Evolutionary conservation across 192 early-diverging fungal genomes (phyloP).

Genomic region (Mortierella claussenii): DNA sequence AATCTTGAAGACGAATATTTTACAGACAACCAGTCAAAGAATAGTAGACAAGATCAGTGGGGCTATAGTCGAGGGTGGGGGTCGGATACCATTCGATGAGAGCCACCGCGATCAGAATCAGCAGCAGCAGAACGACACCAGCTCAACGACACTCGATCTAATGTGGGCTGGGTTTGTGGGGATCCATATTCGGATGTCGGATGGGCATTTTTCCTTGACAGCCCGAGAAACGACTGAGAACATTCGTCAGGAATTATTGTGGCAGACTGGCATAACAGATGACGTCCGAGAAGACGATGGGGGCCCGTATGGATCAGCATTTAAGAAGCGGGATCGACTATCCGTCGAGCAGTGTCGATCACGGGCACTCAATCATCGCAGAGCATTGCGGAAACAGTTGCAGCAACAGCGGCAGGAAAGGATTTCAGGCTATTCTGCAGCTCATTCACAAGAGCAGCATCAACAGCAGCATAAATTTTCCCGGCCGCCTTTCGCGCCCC

Average conservation of each 20-base stretch:
- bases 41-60: slow-evolving; percentile 55
- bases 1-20: slow-evolving; percentile 46
- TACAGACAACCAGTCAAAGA: slow-evolving; percentile 46
- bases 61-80: slow-evolving; percentile 14
- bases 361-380: slow-evolving; percentile 16
- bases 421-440: background rate
- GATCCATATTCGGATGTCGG: slow-evolving; percentile 46
- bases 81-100: background rate
- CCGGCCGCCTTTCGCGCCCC: background rate
- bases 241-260: slow-evolving; percentile 40
- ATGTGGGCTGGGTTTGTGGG: slow-evolving; percentile 36
- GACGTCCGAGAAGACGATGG: background rate
- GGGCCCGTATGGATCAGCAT: background rate
- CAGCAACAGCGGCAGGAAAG: slow-evolving; percentile 12
- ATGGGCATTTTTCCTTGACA: slow-evolving; percentile 46
- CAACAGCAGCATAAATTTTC: slow-evolving; percentile 12
- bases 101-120: slow-evolving; percentile 33
- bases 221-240: slow-evolving; percentile 45
- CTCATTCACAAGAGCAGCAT: background rate
- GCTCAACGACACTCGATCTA: background rate
- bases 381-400: slow-evolving; percentile 10
- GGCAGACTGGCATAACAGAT: slow-evolving; percentile 34
- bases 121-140: background rate
- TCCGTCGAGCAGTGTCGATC: slow-evolving; percentile 41
- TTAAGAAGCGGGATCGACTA: slow-evolving; percentile 12